Percentiles rank a stretch among this genome's conserved stretches.
phyloP scores from a whole-genome alignment of 306 rosid species.

The Lathyrus tuberosus region DNA sequence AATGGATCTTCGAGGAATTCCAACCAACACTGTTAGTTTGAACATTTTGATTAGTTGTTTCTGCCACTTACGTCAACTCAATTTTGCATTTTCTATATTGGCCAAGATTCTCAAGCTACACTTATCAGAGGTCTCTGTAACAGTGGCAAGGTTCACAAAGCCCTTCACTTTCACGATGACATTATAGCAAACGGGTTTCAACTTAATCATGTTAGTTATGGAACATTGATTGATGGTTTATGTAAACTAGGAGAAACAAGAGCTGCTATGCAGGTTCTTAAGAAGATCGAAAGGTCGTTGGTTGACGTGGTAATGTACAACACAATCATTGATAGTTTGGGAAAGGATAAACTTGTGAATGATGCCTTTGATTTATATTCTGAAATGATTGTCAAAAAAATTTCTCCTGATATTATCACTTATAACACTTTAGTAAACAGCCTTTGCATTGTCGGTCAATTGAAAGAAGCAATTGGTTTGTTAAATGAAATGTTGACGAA shows the following conservation, averaged over 20 bases:
- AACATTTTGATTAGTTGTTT: background rate
- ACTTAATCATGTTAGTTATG: background rate
- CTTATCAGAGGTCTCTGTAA: conserved; percentile 25
- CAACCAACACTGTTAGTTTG: accelerated
- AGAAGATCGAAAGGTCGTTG: background rate
- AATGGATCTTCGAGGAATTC: background rate
- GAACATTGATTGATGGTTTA: background rate
- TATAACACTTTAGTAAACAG: conserved; percentile 3
- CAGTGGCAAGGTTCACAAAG: background rate
- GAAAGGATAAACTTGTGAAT: background rate
- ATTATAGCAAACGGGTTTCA: background rate
- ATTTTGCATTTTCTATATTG: background rate
- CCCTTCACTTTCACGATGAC: background rate
- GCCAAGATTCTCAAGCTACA: background rate
- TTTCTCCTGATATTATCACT: conserved; percentile 12
- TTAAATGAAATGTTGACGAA: background rate
- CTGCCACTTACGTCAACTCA: background rate
- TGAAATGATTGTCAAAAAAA: conserved; percentile 13
- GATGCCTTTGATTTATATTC: conserved; percentile 7
- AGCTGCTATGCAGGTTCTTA: background rate
- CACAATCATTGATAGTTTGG: background rate
- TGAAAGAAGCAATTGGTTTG: background rate
- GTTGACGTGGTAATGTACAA: background rate
- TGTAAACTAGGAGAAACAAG: background rate
- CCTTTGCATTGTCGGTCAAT: background rate